Percentiles rank a stretch among this genome's conserved stretches.
Conservation (phyloP, 768 basidiomycete species). For the Mycena amicta region DNA sequence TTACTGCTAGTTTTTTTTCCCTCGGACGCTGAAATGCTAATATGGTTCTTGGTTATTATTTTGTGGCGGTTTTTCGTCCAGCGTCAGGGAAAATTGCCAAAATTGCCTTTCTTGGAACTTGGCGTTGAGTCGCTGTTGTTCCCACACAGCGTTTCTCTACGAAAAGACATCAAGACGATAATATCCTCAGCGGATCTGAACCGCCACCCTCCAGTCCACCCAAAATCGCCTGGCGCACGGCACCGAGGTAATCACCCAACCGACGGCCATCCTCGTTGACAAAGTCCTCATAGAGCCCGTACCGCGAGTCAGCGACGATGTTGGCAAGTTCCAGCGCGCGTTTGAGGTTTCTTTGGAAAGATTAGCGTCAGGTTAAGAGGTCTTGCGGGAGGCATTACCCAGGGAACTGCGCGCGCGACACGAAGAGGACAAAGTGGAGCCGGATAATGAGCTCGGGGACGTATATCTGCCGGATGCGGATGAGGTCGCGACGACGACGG, state of each 20-base stretch:
- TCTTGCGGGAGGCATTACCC: conserved; percentile 47
- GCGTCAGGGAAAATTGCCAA: too few species aligned
- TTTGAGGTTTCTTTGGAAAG: conserved; percentile 67
- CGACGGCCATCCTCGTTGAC: conserved; percentile 59
- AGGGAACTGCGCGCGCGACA: conserved; percentile 64
- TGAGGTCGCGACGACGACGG: conserved; percentile 64
- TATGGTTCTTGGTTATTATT: too few species aligned
- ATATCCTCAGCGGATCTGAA: conserved; percentile 70
- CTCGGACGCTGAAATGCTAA: too few species aligned
- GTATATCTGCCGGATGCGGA: conserved; percentile 85
- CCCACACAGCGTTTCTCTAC: neutral
- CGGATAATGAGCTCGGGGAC: conserved; percentile 89
- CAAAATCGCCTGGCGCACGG: conserved; percentile 72
- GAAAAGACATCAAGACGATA: conserved; percentile 22
- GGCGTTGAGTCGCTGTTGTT: neutral
- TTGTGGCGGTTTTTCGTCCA: too few species aligned
- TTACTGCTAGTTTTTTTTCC: neutral
- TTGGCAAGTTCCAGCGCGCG: conserved; percentile 78
- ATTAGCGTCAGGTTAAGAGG: neutral
- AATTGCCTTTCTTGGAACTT: neutral
- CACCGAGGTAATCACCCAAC: conserved; percentile 73
- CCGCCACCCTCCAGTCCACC: conserved; percentile 74
- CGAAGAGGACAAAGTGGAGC: conserved; percentile 71
- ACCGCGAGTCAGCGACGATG: conserved; percentile 84
- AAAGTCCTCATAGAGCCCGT: conserved; percentile 86